Evolutionary conservation across 345 rosid species (phyloP).

Genomic region (Mallotus nudiflorus): DNA sequence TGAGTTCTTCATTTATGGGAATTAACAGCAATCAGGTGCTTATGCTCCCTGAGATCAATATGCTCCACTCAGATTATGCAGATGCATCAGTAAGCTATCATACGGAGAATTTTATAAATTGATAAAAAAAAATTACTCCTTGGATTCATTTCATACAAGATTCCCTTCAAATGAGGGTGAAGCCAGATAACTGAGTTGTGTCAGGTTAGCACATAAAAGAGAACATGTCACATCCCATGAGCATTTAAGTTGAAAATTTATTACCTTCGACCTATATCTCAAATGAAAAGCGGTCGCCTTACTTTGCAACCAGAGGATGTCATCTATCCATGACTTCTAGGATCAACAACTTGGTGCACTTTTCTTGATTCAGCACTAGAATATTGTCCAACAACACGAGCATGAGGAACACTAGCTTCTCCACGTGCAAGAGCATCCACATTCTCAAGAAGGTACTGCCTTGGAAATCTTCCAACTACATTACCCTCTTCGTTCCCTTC

Average conservation of each 20-base stretch:
- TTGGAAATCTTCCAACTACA: constrained; percentile 88
- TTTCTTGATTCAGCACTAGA: constrained; percentile 68
- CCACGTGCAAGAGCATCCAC: constrained; percentile 80
- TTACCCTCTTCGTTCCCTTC: constrained; percentile 93
- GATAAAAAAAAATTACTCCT: background rate
- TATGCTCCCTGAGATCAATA: background rate
- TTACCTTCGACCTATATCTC: constrained; percentile 16
- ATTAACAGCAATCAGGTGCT: background rate
- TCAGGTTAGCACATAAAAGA: background rate
- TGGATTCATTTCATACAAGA: background rate
- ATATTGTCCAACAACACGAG: constrained; percentile 81
- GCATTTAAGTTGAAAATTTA: background rate
- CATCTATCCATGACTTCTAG: constrained; percentile 85
- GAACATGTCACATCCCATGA: background rate
- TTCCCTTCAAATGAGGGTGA: background rate
- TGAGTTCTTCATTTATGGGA: background rate
- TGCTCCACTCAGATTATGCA: constrained; percentile 2
- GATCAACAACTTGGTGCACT: constrained; percentile 74
- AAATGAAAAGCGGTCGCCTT: background rate
- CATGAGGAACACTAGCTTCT: constrained; percentile 72
- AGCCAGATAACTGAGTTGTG: no score
- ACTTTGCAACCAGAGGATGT: background rate
- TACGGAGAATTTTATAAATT: no score
- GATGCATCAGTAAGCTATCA: background rate
- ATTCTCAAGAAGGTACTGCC: constrained; percentile 72